Conservation (phyloP, 148 eudicot genomes). For the Vaccinium macrocarpon region DNA sequence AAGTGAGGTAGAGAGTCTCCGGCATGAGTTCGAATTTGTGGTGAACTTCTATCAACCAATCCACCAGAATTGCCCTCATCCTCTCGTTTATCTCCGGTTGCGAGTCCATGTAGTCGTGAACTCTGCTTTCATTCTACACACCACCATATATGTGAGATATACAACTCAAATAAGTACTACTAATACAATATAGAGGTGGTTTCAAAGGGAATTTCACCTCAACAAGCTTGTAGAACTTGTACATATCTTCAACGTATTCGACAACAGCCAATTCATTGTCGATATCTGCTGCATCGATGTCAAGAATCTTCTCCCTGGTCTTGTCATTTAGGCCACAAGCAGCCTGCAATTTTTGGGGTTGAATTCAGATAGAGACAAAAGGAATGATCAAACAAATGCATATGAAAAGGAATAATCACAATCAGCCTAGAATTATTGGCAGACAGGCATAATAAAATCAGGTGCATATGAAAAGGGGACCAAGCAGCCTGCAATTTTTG, state of each 20-base stretch:
- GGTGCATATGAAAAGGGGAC: background rate
- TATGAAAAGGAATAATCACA: background rate
- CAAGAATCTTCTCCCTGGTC: conserved; percentile 33
- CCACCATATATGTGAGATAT: background rate
- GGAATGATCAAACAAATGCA: background rate
- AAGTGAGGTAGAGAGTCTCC: conserved; percentile 55
- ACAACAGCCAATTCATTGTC: conserved; percentile 55
- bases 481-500: background rate
- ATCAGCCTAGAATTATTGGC: background rate
- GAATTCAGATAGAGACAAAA: background rate
- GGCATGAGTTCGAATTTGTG: conserved; percentile 52
- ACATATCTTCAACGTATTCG: conserved; percentile 61
- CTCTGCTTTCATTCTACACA: conserved; percentile 40
- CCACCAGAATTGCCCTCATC: conserved; percentile 60
- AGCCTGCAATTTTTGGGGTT: conserved; percentile 24
- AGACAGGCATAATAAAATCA: background rate
- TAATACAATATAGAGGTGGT: background rate
- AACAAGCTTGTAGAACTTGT: conserved; percentile 54
- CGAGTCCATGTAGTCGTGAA: conserved; percentile 41
- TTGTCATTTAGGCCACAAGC: conserved; percentile 42
- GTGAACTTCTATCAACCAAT: conserved; percentile 66
- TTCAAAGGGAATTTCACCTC: conserved; percentile 32
- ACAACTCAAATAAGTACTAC: background rate
- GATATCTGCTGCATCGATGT: conserved; percentile 60
- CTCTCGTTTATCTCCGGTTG: conserved; percentile 53